These are phyloP conservation scores for Citrus inodora DNA, from an alignment of 345 rosid genomes.

Conservation along the genomic window DNA sequence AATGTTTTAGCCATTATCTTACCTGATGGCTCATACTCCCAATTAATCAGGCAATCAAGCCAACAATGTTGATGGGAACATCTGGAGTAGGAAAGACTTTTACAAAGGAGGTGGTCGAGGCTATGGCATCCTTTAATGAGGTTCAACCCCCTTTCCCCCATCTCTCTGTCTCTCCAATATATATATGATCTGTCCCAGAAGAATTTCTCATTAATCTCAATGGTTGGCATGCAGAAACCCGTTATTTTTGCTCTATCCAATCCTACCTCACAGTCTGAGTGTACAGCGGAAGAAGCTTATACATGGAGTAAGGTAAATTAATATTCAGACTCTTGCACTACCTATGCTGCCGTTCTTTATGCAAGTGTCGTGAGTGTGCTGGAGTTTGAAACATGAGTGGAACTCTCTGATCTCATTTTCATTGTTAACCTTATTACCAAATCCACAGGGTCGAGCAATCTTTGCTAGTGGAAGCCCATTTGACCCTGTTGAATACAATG, in stretches of 20 bases:
- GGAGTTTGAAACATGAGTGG: neutral
- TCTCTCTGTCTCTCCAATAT: neutral
- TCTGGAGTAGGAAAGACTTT: conserved; percentile 92
- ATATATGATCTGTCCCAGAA: neutral
- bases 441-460: conserved; percentile 80
- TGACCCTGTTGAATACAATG: conserved; percentile 67
- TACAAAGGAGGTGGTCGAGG: conserved; percentile 86
- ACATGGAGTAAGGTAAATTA: conserved; percentile 70
- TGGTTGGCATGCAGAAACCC: conserved; percentile 62
- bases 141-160: conserved; percentile 30
- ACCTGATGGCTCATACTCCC: neutral
- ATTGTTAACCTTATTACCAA: neutral
- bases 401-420: neutral
- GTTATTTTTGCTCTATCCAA: conserved; percentile 91
- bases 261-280: conserved; percentile 95
- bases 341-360: neutral
- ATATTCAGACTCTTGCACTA: neutral
- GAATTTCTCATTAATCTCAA: conserved; percentile 8
- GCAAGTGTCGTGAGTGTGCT: neutral
- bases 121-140: conserved; percentile 81
- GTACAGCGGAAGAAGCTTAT: conserved; percentile 97
- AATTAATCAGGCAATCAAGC: conserved; percentile 69
- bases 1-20: conserved; percentile 3
- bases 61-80: conserved; percentile 87
- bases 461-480: conserved; percentile 99